A percentile compares a stretch with the other conserved stretches of the same genome.
Conservation (phyloP, 1,284 basidiomycete genomes). For the Mycosarcoma maydis region DNA sequence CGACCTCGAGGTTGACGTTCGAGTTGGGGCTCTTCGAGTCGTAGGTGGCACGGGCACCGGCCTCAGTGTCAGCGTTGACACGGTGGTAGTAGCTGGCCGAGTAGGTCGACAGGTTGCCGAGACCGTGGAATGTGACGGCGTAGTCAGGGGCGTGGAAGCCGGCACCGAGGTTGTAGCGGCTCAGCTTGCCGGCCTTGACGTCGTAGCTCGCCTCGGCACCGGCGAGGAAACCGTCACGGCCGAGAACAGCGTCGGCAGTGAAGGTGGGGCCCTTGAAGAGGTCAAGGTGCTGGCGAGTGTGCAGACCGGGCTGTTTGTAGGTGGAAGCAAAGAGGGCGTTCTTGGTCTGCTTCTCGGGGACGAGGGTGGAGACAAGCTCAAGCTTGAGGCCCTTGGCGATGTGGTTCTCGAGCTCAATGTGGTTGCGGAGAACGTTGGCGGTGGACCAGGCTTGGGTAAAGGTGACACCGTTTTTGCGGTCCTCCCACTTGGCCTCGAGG, state of each 20-base stretch:
- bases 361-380: constrained; percentile 84
- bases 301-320: constrained; percentile 97
- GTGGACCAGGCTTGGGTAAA: constrained; percentile 79
- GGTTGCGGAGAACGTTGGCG: constrained; percentile 84
- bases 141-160: constrained; percentile 98
- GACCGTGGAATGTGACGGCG: constrained; percentile 91
- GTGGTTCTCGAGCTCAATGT: constrained; percentile 96
- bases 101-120: constrained; percentile 94
- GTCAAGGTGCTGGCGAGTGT: constrained; percentile 90
- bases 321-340: constrained; percentile 80
- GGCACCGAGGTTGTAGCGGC: constrained; percentile 88
- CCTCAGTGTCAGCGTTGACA: constrained; percentile 92
- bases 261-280: constrained; percentile 98
- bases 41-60: constrained; percentile 88
- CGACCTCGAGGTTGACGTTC: constrained; percentile 92
- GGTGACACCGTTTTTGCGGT: constrained; percentile 65
- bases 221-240: constrained; percentile 95
- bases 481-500: constrained; percentile 66
- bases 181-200: constrained; percentile 89
- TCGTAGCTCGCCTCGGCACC: constrained; percentile 98
- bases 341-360: constrained; percentile 77
- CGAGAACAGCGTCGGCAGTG: constrained; percentile 87
- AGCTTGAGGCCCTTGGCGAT: constrained; percentile 96
- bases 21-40: constrained; percentile 85
- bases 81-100: constrained; percentile 98